phyloP scores from a whole-genome alignment of 1,284 basidiomycete species.

The Ceraceosorus guamensis region DNA sequence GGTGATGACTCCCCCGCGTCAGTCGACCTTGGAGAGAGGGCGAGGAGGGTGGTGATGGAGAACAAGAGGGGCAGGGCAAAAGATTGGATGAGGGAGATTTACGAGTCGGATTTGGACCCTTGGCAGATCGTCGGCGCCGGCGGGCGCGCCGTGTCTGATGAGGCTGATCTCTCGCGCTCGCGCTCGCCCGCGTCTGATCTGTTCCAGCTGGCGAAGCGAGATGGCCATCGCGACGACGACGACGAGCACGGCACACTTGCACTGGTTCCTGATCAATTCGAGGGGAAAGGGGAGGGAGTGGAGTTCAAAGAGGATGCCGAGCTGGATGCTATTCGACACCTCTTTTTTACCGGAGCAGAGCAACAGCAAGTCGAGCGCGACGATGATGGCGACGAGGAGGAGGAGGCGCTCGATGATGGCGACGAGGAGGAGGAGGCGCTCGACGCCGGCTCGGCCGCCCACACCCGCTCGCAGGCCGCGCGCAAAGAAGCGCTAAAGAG shows the following conservation, averaged over 20 bases:
- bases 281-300: no score
- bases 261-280: conserved; percentile 65
- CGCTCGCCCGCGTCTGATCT: no score
- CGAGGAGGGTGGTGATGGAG: conserved; percentile 53
- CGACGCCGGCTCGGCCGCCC: no score
- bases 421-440: conserved; percentile 51
- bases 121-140: conserved; percentile 59
- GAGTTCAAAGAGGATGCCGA: conserved; percentile 54
- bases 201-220: conserved; percentile 60
- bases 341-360: conserved; percentile 78
- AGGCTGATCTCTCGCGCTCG: no score
- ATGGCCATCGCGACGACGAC: no score
- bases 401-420: conserved; percentile 46
- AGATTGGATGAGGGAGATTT: conserved; percentile 82
- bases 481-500: conserved; percentile 89
- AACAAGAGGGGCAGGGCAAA: conserved; percentile 46
- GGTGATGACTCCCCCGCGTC: conserved; percentile 65
- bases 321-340: conserved; percentile 71
- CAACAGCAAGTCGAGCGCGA: conserved; percentile 13
- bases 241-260: conserved; percentile 19
- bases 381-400: conserved; percentile 39
- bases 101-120: conserved; percentile 64
- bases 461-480: conserved; percentile 61
- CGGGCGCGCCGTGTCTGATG: conserved; percentile 19
- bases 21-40: conserved; percentile 60